Percentiles rank a stretch among this genome's conserved stretches.
These are phyloP conservation scores for Saururus chinensis DNA, from an alignment of 164 flowering plant species.

Conservation along the genomic window DNA sequence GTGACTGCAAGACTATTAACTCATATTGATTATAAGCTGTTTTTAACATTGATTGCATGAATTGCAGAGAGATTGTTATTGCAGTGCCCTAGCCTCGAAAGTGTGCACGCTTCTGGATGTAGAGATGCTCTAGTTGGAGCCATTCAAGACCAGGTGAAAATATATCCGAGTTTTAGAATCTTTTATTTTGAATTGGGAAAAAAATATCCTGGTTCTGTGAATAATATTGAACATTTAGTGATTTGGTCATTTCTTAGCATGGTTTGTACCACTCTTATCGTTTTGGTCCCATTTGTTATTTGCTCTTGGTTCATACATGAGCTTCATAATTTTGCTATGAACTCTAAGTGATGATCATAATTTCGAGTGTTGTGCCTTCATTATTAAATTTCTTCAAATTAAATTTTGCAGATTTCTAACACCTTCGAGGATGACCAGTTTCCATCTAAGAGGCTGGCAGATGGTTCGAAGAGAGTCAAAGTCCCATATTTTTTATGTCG, in stretches of 20 bases:
- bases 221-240: neutral
- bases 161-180: neutral
- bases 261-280: neutral
- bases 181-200: neutral
- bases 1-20: neutral
- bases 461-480: constrained; percentile 77
- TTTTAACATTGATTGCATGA: neutral
- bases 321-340: neutral
- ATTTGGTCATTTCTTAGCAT: neutral
- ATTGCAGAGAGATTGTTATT: constrained; percentile 59
- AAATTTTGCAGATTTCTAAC: constrained; percentile 31
- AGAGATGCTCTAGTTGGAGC: constrained; percentile 39
- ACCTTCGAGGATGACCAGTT: constrained; percentile 26
- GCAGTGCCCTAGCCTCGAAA: constrained; percentile 74
- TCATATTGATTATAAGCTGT: neutral
- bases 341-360: too few species aligned
- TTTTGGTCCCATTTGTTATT: neutral
- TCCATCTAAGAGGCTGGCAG: constrained; percentile 57
- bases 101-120: constrained; percentile 87
- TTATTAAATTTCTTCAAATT: neutral
- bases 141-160: constrained; percentile 53
- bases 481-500: constrained; percentile 41
- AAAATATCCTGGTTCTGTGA: neutral
- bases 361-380: neutral
- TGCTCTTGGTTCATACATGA: neutral